These are phyloP conservation scores for Coniochaeta prunicola DNA, from an alignment of 2,329 filamentous ascomycete genomes.

Conservation along the genomic window DNA sequence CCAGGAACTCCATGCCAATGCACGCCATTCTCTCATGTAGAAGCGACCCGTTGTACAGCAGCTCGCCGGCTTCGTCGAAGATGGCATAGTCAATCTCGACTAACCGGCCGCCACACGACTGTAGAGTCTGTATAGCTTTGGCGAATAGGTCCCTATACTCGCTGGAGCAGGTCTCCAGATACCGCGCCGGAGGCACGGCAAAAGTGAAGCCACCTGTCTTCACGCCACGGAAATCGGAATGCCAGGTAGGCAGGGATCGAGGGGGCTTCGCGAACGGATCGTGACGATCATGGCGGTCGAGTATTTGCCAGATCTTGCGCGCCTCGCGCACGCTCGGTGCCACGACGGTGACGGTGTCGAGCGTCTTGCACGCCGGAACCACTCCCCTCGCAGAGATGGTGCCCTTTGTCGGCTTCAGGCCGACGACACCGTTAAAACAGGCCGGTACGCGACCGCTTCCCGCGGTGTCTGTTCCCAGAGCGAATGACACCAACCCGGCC, in stretches of 20 bases:
- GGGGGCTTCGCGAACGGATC: constrained; percentile 39
- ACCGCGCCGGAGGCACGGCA: constrained; percentile 37
- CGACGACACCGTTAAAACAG: constrained; percentile 46
- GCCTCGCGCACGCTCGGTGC: constrained; percentile 39
- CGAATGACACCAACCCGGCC: constrained; percentile 44
- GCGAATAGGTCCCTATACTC: constrained; percentile 27
- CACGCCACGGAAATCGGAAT: constrained; percentile 8
- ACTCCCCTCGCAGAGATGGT: constrained; percentile 39
- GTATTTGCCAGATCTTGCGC: constrained; percentile 37
- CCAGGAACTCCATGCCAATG: constrained; percentile 25
- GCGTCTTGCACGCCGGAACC: constrained; percentile 42
- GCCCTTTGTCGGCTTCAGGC: constrained; percentile 42
- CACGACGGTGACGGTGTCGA: constrained; percentile 46
- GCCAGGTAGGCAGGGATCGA: constrained; percentile 7
- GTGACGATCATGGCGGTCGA: constrained; percentile 33
- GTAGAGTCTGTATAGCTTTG: constrained; percentile 26
- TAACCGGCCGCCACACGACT: constrained; percentile 8
- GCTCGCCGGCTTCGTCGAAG: constrained; percentile 39
- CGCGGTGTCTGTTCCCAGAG: constrained; percentile 49
- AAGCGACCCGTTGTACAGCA: constrained; percentile 45
- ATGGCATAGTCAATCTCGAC: constrained; percentile 29
- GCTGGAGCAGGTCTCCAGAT: constrained; percentile 30
- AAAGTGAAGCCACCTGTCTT: constrained; percentile 13
- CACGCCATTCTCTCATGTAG: constrained; percentile 42
- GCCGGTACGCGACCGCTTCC: constrained; percentile 46